Evolutionary conservation across 345 rosid genomes (phyloP).

Genomic region (Linum trigynum): DNA sequence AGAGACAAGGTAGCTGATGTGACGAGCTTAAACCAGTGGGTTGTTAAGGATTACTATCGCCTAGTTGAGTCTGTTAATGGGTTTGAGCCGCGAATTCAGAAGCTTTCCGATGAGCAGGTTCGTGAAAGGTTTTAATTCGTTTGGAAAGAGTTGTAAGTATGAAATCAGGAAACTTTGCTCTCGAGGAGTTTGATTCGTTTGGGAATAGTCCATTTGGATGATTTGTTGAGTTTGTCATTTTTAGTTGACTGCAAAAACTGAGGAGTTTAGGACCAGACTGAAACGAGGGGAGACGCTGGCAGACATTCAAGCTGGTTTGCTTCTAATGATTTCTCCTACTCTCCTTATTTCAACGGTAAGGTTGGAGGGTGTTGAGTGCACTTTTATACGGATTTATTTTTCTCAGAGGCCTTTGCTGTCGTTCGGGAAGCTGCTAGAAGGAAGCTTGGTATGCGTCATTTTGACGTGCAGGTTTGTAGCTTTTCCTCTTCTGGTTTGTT

Average conservation of each 20-base stretch:
- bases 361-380: background rate
- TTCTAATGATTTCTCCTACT: constrained; percentile 11
- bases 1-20: constrained; percentile 41
- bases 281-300: constrained; percentile 54
- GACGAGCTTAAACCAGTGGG: constrained; percentile 75
- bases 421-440: constrained; percentile 96
- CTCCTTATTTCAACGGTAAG: background rate
- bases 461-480: constrained; percentile 79
- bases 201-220: constrained; percentile 1
- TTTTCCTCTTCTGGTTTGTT: background rate
- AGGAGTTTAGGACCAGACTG: constrained; percentile 61
- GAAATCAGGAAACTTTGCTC: constrained; percentile 1
- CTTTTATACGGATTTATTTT: background rate
- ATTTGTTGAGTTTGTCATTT: constrained; percentile 5
- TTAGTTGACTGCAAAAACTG: constrained; percentile 70
- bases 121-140: constrained; percentile 9
- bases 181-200: no score
- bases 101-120: constrained; percentile 78
- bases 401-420: constrained; percentile 78
- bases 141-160: background rate
- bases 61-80: constrained; percentile 62
- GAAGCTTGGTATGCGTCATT: constrained; percentile 98
- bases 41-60: constrained; percentile 74
- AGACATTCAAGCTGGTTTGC: constrained; percentile 80
- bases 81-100: constrained; percentile 44